Percentiles rank a stretch among this genome's conserved stretches.
phyloP scores from a whole-genome alignment of 768 basidiomycete species.

The Serendipita sp. region DNA sequence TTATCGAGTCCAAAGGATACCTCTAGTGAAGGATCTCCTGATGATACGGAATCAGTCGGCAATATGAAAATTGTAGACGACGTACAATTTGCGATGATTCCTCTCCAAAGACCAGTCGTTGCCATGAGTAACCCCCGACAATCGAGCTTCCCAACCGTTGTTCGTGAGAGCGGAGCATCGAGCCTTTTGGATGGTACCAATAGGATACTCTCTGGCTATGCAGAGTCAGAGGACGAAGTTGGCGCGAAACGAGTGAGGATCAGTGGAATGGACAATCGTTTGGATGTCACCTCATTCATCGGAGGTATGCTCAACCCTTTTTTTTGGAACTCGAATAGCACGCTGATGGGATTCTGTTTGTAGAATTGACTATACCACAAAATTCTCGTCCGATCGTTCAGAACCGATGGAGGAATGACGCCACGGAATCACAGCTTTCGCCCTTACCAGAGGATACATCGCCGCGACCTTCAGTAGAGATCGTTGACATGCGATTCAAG shows the following conservation, averaged over 20 bases:
- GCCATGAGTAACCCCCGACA: not conserved
- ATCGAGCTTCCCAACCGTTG: not conserved
- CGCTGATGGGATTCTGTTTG: not conserved
- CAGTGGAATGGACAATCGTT: not conserved
- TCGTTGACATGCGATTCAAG: not conserved
- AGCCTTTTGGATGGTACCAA: not conserved
- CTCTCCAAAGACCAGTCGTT: not conserved
- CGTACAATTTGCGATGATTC: not conserved
- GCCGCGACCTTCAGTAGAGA: not conserved
- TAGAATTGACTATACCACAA: slow-evolving; percentile 4
- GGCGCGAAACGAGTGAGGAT: slow-evolving; percentile 2
- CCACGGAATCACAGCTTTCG: not conserved
- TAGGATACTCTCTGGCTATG: not conserved
- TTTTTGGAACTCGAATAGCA: not conserved
- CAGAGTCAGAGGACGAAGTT: slow-evolving; percentile 4
- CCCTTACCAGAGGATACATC: not conserved
- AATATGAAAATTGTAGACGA: not conserved
- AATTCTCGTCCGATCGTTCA: not conserved
- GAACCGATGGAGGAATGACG: not conserved
- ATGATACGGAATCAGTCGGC: not conserved
- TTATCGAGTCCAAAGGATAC: not conserved
- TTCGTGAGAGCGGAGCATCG: not conserved
- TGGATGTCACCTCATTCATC: slow-evolving; percentile 4
- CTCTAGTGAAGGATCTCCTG: not conserved
- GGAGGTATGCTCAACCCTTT: not conserved